Conservation (phyloP, 352 stramenopile species). For the Phytophthora kernoviae region DNA sequence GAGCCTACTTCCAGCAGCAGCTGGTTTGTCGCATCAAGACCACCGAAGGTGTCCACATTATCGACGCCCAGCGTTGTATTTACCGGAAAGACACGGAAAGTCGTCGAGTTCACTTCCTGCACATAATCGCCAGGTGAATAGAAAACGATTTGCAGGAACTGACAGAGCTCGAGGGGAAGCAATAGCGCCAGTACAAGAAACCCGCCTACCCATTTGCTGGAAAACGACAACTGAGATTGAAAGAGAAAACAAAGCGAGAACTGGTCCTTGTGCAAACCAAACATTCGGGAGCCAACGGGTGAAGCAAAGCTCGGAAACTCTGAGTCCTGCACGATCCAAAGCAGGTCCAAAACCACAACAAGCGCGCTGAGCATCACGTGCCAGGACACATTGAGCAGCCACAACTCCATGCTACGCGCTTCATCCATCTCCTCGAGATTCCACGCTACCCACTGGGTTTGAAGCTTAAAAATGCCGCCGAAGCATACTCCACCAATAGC, state of each 20-base stretch:
- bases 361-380: conserved; percentile 36
- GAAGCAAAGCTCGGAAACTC: conserved; percentile 57
- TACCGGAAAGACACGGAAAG: conserved; percentile 31
- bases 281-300: conserved; percentile 35
- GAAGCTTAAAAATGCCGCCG: conserved; percentile 21
- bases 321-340: conserved; percentile 60
- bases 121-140: conserved; percentile 44
- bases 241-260: conserved; percentile 22
- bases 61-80: conserved; percentile 7
- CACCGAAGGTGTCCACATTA: conserved; percentile 1
- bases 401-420: conserved; percentile 12
- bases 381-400: conserved; percentile 51
- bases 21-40: conserved; percentile 14
- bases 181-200: conserved; percentile 60
- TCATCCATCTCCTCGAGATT: conserved; percentile 14
- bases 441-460: conserved; percentile 30
- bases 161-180: conserved; percentile 53
- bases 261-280: conserved; percentile 45
- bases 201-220: conserved; percentile 48
- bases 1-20: conserved; percentile 43
- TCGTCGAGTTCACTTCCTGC: conserved; percentile 32
- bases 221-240: conserved; percentile 30
- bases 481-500: conserved; percentile 37
- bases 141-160: conserved; percentile 47
- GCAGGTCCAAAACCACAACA: conserved; percentile 45